Evolutionary conservation across 2,329 filamentous ascomycete genomes (phyloP), one percentile per base, ranked within the genome.

Genomic region (Pezicula neosporulosa): DNA sequence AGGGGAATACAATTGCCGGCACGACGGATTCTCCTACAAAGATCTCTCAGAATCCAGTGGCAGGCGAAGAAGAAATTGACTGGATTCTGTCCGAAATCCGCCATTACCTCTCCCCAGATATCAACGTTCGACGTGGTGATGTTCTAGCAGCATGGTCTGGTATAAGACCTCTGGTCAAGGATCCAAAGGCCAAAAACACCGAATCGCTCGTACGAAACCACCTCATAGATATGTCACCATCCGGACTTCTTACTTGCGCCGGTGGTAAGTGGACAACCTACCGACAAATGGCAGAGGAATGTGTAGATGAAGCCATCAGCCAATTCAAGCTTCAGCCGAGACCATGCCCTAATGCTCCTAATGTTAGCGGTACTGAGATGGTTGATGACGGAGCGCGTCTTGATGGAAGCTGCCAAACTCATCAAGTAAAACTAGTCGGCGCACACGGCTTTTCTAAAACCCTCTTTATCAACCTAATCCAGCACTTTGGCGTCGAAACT

Each of bases 221-320:
- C 67, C 77, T 96, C 41, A 82, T 95, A 60, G 86, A 90, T 54
- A 78, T 89, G 46, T 93, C 89, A n/a, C 70, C 80, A 2, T 90
- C 88, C 6, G 90, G 90, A 10, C 78, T 95, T 18, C 73, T 96
- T 58, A 96, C 90, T 33, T 92, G 89, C 64, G 89, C 89, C 27
- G 90, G 90, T 60, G 90, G 90, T 44, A 95, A 96, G 72, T 95
- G 90, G 90, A 95, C 90, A 3, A 95, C 90, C 1, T 95, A 95
- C 72, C 86, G 90, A 51, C 89, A 95, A 70, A 95, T 96, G 90
- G 89, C 90, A 19, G 89, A 96, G 70, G 89, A 95, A 67, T 88
- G 87, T 42, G 89, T 96, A 41, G 89, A 95, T 63, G 85, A 88
- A 63, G 88, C 90, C 9, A 80, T 94, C 67, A 75, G 79, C 48